Conservation (phyloP, 2,329 filamentous ascomycete species). For the Nemania serpens region DNA sequence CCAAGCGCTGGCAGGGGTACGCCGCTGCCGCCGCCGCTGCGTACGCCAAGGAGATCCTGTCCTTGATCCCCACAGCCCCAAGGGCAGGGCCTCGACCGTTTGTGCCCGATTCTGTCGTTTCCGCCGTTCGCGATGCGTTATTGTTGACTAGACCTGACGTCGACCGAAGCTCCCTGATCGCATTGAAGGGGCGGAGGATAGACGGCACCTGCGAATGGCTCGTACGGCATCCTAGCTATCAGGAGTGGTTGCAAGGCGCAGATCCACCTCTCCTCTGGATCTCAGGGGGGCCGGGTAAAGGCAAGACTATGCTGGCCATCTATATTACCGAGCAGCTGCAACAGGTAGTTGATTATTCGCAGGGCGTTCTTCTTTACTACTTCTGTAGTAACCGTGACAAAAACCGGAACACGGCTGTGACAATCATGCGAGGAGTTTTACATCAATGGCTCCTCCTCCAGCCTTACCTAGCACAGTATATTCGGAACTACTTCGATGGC, state of each 20-base stretch:
- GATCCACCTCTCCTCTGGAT: constrained; percentile 14
- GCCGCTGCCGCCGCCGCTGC: constrained; percentile 5
- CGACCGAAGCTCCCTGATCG: constrained; percentile 13
- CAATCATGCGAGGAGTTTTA: constrained; percentile 11
- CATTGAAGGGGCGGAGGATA: constrained; percentile 12
- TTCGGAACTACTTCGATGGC: constrained; percentile 11
- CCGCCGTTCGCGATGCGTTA: constrained; percentile 7
- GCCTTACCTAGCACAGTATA: neutral
- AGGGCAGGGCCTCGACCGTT: neutral
- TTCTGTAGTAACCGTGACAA: constrained; percentile 16
- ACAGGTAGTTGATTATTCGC: neutral
- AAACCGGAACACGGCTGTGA: constrained; percentile 15
- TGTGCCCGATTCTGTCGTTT: constrained; percentile 2
- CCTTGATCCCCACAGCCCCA: neutral
- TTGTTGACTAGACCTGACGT: constrained; percentile 14
- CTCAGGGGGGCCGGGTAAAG: constrained; percentile 16
- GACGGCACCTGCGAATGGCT: constrained; percentile 18
- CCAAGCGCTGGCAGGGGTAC: constrained; percentile 8
- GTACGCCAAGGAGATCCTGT: constrained; percentile 10
- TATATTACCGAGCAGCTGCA: constrained; percentile 13
- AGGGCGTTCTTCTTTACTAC: constrained; percentile 10
- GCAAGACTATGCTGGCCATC: constrained; percentile 14
- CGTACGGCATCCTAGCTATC: constrained; percentile 4
- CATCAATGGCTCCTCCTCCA: constrained; percentile 1
- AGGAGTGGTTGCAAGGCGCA: constrained; percentile 3